Conservation (phyloP, 768 basidiomycete genomes). For the Boletus reticulatus region DNA sequence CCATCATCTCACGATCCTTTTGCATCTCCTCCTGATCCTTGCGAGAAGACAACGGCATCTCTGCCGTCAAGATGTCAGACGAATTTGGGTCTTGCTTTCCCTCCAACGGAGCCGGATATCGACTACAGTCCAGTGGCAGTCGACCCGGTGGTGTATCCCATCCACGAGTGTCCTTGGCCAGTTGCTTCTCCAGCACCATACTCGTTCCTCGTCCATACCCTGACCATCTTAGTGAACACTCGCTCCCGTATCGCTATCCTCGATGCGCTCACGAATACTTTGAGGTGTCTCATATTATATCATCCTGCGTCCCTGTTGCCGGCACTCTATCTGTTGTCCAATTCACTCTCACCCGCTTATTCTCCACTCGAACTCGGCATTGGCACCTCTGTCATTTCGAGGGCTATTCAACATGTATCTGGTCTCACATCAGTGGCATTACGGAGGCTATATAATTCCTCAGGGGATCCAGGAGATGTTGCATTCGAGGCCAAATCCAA, state of each 20-base stretch:
- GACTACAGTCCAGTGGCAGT: constrained; percentile 34
- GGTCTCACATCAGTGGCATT: constrained; percentile 58
- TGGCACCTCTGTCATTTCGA: constrained; percentile 64
- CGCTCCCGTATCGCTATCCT: constrained; percentile 71
- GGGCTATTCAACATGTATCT: constrained; percentile 70
- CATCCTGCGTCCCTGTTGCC: constrained; percentile 70
- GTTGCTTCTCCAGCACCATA: constrained; percentile 51
- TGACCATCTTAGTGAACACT: constrained; percentile 60
- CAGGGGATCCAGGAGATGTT: constrained; percentile 86
- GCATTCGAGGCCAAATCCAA: constrained; percentile 82
- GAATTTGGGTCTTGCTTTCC: constrained; percentile 15
- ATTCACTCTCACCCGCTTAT: constrained; percentile 76
- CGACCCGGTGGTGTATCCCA: constrained; percentile 49
- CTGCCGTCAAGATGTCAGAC: constrained; percentile 4
- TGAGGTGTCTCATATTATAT: constrained; percentile 63
- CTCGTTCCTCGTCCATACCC: constrained; percentile 65
- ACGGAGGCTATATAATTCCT: constrained; percentile 63
- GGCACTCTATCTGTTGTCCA: constrained; percentile 81
- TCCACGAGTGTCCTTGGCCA: constrained; percentile 43
- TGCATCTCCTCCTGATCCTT: constrained; percentile 6
- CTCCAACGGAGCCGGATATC: constrained; percentile 23
- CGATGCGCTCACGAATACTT: constrained; percentile 68
- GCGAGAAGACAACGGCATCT: constrained; percentile 8
- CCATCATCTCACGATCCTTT: constrained; percentile 15
- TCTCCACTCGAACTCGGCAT: constrained; percentile 67